phyloP scores from a whole-genome alignment of 768 basidiomycete genomes.

The Boletus edulis region DNA sequence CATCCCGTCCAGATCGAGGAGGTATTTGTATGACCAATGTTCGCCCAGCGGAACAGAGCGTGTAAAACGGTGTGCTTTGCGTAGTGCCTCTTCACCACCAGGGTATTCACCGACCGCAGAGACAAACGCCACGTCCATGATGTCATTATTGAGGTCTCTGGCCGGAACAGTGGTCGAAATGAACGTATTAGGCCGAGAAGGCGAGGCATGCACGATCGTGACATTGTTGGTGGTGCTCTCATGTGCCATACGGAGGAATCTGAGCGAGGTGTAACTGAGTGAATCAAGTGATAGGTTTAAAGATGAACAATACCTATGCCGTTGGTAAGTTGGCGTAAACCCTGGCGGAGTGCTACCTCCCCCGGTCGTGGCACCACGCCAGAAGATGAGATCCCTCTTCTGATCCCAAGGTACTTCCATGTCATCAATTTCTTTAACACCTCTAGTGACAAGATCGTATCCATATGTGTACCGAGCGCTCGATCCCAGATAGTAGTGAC shows the following conservation, averaged over 20 bases:
- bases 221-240: slow-evolving; percentile 45
- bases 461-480: slow-evolving; percentile 85
- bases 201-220: slow-evolving; percentile 69
- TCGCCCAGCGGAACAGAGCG: slow-evolving; percentile 78
- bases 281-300: neutral
- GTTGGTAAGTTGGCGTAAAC: slow-evolving; percentile 78
- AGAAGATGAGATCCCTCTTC: slow-evolving; percentile 87
- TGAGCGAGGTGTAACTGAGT: slow-evolving; percentile 1
- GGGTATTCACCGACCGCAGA: slow-evolving; percentile 76
- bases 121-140: slow-evolving; percentile 89
- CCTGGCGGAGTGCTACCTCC: slow-evolving; percentile 87
- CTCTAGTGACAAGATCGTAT: slow-evolving; percentile 74
- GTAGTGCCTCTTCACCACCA: slow-evolving; percentile 66
- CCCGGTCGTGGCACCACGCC: slow-evolving; percentile 95
- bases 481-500: slow-evolving; percentile 92
- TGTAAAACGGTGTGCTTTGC: slow-evolving; percentile 63
- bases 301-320: slow-evolving; percentile 60
- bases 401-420: slow-evolving; percentile 90
- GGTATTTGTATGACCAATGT: slow-evolving; percentile 92
- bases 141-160: slow-evolving; percentile 63
- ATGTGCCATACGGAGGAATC: slow-evolving; percentile 80
- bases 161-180: slow-evolving; percentile 61
- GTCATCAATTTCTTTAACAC: slow-evolving; percentile 69
- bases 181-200: slow-evolving; percentile 53
- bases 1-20: slow-evolving; percentile 93